Conservation (phyloP, 441 rosid species). For the Viola pubescens region DNA sequence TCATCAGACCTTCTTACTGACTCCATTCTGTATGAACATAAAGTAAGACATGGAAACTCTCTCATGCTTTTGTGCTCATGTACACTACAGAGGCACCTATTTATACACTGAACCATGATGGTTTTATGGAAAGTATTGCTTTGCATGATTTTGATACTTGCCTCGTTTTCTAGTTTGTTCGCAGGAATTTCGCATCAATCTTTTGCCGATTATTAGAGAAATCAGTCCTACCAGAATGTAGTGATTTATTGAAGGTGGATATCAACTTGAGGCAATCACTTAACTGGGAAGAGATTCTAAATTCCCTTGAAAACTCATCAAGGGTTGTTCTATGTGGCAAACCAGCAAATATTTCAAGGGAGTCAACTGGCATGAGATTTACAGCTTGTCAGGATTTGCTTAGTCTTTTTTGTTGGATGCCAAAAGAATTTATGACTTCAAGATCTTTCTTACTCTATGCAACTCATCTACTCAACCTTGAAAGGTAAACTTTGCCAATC, state of each 20-base stretch:
- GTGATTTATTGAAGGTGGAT: slow-evolving; percentile 26
- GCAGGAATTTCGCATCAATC: slow-evolving; percentile 71
- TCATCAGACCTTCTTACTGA: slow-evolving; percentile 58
- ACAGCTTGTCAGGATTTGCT: slow-evolving; percentile 56
- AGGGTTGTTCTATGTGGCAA: slow-evolving; percentile 19
- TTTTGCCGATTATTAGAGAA: slow-evolving; percentile 50
- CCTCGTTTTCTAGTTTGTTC: slow-evolving; percentile 61
- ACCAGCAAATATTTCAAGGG: slow-evolving; percentile 27
- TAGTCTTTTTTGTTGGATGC: slow-evolving; percentile 58
- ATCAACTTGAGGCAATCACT: slow-evolving; percentile 37
- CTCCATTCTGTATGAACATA: slow-evolving; percentile 55
- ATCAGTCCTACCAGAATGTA: slow-evolving; percentile 29
- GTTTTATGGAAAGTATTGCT: slow-evolving; percentile 13
- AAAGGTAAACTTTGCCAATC: slow-evolving; percentile 42
- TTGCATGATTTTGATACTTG: slow-evolving; percentile 20
- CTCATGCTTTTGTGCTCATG: background rate
- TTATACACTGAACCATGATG: background rate
- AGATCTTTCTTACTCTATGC: slow-evolving; percentile 52
- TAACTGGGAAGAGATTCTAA: slow-evolving; percentile 57
- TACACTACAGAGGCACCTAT: background rate
- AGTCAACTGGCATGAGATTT: slow-evolving; percentile 29
- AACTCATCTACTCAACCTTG: slow-evolving; percentile 56
- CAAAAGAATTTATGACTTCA: slow-evolving; percentile 55
- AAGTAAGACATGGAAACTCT: slow-evolving; percentile 40
- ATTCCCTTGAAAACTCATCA: slow-evolving; percentile 35